These are phyloP conservation scores for Halenospora varia DNA, from an alignment of 495 filamentous ascomycete species.

Conservation along the genomic window DNA sequence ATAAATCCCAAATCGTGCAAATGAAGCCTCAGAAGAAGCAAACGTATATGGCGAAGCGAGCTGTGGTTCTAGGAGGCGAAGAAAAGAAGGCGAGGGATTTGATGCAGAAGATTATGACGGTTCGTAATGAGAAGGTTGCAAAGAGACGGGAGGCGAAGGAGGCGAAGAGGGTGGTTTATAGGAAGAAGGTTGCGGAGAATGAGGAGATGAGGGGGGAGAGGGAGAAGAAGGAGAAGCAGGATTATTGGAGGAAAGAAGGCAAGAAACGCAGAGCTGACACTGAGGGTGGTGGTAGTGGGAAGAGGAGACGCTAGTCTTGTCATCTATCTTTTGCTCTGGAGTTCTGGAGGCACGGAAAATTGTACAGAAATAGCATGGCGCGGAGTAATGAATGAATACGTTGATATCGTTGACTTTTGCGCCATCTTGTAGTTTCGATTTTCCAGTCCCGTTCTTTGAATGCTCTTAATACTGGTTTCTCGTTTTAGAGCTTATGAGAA, in stretches of 20 bases:
- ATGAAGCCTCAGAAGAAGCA: conserved; percentile 74
- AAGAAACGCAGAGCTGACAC: conserved; percentile 77
- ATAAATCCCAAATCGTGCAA: conserved; percentile 82
- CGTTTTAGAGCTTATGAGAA: no score
- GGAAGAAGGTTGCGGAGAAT: conserved; percentile 73
- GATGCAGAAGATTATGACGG: conserved; percentile 88
- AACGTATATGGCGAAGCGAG: conserved; percentile 93
- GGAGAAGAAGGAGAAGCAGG: conserved; percentile 86
- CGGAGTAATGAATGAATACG: neutral
- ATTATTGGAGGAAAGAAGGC: conserved; percentile 93
- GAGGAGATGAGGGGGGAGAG: conserved; percentile 76
- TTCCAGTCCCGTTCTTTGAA: no score
- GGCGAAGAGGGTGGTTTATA: conserved; percentile 71
- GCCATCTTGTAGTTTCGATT: no score
- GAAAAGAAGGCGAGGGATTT: conserved; percentile 85
- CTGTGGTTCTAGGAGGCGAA: conserved; percentile 76
- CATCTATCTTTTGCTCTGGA: neutral
- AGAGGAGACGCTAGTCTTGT: conserved; percentile 47
- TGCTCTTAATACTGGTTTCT: no score
- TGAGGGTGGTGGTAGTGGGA: conserved; percentile 60
- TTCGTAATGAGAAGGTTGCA: conserved; percentile 85
- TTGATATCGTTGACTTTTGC: no score
- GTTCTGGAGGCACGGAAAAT: neutral
- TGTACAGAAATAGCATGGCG: neutral
- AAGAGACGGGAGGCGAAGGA: conserved; percentile 82